Base-by-base conservation (phyloP, 805 yeast genomes). In the Pichia thaimueangensis region DNA sequence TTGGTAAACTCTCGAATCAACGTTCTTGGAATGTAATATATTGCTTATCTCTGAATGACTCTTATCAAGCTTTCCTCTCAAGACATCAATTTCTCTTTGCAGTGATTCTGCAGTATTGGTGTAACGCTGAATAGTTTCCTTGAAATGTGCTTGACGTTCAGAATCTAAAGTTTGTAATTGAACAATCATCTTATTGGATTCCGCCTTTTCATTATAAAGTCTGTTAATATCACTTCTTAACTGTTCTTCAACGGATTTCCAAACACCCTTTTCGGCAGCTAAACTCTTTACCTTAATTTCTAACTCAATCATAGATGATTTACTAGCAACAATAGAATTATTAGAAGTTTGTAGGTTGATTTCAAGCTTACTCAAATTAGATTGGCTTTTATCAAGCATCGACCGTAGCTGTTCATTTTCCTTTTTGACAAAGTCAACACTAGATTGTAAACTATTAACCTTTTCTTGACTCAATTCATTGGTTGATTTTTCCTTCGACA, bases 141-240 rank as follows among this genome's bases (percentile, higher is more conserved):
- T 56, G 36, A 73, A 68, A 6, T 75, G 64, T 1, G 60, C 50
- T 39, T 81, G 83, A 41, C 88, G 70, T 55, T 85, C 89, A 40
- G 69, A 69, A 43, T 78, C 76, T 30, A 77, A 55, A 2, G 77
- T 54, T 58, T 85, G 91, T 35, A 86, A 62, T 51, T 73, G 81
- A 7, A 73, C 58, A 9, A 84, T 70, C 45, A 80, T 65, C 4
- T 74, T 70, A 50, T 73, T 79, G 31, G 86, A 63, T 40, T 76
- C 70, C 6, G 71, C 59, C 51, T 76, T 78, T 54, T 87, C 95
- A 3, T 70, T 69, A 35, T 69, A 63, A 42, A 84, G 60, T 23
- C 67, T 71, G 7, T 64, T 61, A 32, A 78, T 69, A 47, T 83
- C 86, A 12, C 64, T 62, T 25, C 70, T 64, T 24, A 84, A 58